Conservation (phyloP, 2,329 filamentous ascomycete species). For the Aspergillus sojae region DNA sequence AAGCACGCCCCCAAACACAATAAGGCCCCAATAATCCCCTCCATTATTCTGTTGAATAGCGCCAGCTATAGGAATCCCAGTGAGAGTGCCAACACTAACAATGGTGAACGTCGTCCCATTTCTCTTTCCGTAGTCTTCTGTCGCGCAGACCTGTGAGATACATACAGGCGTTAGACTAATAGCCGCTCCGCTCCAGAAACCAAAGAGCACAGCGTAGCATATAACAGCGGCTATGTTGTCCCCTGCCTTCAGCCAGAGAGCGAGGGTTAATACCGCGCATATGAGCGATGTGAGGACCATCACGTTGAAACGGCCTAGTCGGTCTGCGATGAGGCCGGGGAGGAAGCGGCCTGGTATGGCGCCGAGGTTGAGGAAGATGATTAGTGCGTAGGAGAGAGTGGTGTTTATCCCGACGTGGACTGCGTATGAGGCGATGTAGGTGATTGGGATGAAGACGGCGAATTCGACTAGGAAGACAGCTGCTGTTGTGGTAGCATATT, state of each 20-base stretch:
- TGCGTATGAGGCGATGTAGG: slow-evolving; percentile 38
- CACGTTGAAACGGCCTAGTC: slow-evolving; percentile 37
- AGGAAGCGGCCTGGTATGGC: slow-evolving; percentile 38
- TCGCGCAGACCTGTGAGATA: slow-evolving; percentile 32
- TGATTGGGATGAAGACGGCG: slow-evolving; percentile 39
- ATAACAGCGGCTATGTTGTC: slow-evolving; percentile 23
- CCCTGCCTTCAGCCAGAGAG: slow-evolving; percentile 23
- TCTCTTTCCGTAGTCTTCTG: slow-evolving; percentile 29
- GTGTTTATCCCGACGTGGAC: slow-evolving; percentile 28
- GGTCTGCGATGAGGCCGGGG: slow-evolving; percentile 37
- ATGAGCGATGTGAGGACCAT: slow-evolving; percentile 29
- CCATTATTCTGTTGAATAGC: slow-evolving; percentile 16
- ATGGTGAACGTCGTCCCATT: slow-evolving; percentile 28
- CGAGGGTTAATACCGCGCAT: slow-evolving; percentile 23
- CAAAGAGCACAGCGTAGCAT: slow-evolving; percentile 19
- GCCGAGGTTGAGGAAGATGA: slow-evolving; percentile 36
- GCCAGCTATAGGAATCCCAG: slow-evolving; percentile 30
- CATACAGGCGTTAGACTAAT: slow-evolving; percentile 35
- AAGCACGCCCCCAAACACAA: slow-evolving; percentile 25
- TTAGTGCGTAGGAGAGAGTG: slow-evolving; percentile 32
- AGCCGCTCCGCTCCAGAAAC: slow-evolving; percentile 26
- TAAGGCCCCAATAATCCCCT: slow-evolving; percentile 21
- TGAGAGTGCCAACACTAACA: slow-evolving; percentile 24
- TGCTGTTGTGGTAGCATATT: slow-evolving; percentile 28
- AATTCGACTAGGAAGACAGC: slow-evolving; percentile 40